Evolutionary conservation across 2,329 filamentous ascomycete species (phyloP).

Genomic region (Aspergillus nomiae): DNA sequence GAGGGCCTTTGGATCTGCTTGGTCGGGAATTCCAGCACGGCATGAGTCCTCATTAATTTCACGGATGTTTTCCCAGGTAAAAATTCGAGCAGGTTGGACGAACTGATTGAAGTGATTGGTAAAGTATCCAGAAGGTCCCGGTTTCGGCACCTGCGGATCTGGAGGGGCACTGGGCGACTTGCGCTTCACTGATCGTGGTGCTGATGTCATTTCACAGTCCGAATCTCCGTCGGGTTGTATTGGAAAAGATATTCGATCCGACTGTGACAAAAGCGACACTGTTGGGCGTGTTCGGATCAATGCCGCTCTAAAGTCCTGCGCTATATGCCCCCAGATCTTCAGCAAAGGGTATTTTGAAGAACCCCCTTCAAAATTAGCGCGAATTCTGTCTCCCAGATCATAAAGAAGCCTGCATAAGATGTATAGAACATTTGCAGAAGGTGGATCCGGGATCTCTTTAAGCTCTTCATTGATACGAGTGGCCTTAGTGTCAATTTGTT

Average conservation of each 20-base stretch:
- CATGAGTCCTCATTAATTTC: slow-evolving; percentile 58
- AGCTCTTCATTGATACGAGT: slow-evolving; percentile 59
- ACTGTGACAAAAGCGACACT: slow-evolving; percentile 30
- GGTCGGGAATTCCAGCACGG: slow-evolving; percentile 59
- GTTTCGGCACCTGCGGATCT: background rate
- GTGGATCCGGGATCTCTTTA: slow-evolving; percentile 64
- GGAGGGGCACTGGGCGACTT: slow-evolving; percentile 18
- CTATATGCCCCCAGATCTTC: slow-evolving; percentile 47
- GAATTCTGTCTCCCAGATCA: slow-evolving; percentile 58
- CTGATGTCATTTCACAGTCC: slow-evolving; percentile 27
- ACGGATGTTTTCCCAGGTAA: slow-evolving; percentile 49
- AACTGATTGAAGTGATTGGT: slow-evolving; percentile 27
- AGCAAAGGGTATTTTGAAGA: slow-evolving; percentile 43
- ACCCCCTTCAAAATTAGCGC: slow-evolving; percentile 57
- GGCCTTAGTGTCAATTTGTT: slow-evolving; percentile 51
- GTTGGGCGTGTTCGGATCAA: slow-evolving; percentile 47
- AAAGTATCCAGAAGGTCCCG: slow-evolving; percentile 13
- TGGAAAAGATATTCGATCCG: slow-evolving; percentile 41
- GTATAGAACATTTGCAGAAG: slow-evolving; percentile 64
- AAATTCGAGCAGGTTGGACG: slow-evolving; percentile 21
- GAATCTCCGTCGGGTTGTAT: slow-evolving; percentile 21
- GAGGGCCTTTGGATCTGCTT: slow-evolving; percentile 63
- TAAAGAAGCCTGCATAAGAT: slow-evolving; percentile 64
- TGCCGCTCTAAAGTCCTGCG: slow-evolving; percentile 55
- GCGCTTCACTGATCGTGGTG: slow-evolving; percentile 21